phyloP scores from a whole-genome alignment of 2,329 filamentous ascomycete species.

The Tolypocladium inflatum region DNA sequence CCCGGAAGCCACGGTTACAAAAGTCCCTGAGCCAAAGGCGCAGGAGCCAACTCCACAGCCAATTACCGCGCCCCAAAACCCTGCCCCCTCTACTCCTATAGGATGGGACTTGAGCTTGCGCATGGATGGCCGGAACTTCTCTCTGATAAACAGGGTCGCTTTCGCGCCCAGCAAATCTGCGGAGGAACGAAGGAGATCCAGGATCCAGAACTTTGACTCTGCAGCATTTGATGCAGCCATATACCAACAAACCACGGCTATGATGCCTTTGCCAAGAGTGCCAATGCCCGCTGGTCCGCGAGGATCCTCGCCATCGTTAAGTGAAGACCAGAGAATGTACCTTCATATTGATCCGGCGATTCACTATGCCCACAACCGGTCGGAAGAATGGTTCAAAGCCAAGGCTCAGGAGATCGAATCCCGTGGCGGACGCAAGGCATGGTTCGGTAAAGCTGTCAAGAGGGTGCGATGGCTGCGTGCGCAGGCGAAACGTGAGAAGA shows the following conservation, averaged over 20 bases:
- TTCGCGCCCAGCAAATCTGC: not conserved
- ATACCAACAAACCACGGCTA: conserved; percentile 22
- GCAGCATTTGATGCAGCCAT: conserved; percentile 27
- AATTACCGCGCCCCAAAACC: not conserved
- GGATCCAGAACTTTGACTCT: conserved; percentile 8
- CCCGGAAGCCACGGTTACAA: not conserved
- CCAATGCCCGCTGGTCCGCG: conserved; percentile 1
- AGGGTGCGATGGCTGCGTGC: conserved; percentile 24
- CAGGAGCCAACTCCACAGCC: not conserved
- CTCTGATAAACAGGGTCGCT: not conserved
- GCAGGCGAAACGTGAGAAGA: conserved; percentile 9
- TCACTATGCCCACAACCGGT: conserved; percentile 33
- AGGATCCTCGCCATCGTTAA: conserved; percentile 4
- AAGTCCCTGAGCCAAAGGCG: too few relatives aligned
- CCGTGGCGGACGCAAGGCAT: conserved; percentile 39
- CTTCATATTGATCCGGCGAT: conserved; percentile 40
- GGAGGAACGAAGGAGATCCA: not conserved
- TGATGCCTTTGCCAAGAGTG: conserved; percentile 14
- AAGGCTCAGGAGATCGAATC: conserved; percentile 41
- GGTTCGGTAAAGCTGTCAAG: conserved; percentile 35
- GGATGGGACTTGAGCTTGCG: not conserved
- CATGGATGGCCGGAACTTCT: not conserved
- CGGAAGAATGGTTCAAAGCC: conserved; percentile 32
- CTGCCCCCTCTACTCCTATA: not conserved
- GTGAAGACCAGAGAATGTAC: conserved; percentile 25